Evolutionary conservation across 768 basidiomycete genomes (phyloP).

Genomic region (Lactarius evosmus): DNA sequence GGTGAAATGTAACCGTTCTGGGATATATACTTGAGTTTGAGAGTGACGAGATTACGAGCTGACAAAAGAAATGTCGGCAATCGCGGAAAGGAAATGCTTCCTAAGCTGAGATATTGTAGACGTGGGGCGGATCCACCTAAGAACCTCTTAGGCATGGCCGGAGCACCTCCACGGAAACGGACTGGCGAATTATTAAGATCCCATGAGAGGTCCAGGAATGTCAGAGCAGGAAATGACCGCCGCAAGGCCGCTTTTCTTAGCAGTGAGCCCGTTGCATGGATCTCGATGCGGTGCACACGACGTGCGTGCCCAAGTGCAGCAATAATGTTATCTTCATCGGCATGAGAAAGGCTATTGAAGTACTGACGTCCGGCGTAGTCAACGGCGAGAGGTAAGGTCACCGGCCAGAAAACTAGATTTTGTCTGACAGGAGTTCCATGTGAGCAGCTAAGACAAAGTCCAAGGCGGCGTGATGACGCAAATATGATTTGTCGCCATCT

Average conservation of each 20-base stretch:
- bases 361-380: not conserved
- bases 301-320: not conserved
- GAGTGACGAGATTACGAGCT: too few species aligned
- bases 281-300: not conserved
- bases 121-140: too few species aligned
- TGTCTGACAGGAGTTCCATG: not conserved
- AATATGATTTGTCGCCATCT: not conserved
- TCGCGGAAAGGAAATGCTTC: too few species aligned
- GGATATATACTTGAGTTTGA: too few species aligned
- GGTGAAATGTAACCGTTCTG: too few species aligned
- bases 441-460: not conserved
- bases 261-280: not conserved
- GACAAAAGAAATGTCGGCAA: too few species aligned
- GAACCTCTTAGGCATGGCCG: too few species aligned
- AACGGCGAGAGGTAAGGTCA: not conserved
- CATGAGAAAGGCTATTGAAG: not conserved
- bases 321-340: not conserved
- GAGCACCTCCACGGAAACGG: too few species aligned
- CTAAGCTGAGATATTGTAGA: too few species aligned
- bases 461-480: not conserved
- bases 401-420: not conserved
- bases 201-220: not conserved
- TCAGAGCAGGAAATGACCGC: not conserved
- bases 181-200: not conserved
- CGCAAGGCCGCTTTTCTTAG: not conserved